phyloP scores from a whole-genome alignment of 2,329 filamentous ascomycete species.

The Phyllosticta citriasiana region DNA sequence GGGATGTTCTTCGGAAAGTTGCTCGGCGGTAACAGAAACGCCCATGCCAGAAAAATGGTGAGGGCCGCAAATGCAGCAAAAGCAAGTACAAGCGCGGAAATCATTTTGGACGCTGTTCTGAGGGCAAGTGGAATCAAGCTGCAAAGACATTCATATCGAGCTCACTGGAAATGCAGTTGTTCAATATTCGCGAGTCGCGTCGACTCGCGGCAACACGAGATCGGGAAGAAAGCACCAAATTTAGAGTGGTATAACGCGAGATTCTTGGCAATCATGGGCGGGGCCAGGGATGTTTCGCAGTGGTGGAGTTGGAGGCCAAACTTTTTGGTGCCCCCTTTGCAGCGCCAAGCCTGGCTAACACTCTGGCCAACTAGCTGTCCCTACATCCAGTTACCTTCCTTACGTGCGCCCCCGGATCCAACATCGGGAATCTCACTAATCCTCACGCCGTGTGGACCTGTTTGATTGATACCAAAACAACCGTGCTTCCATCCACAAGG shows the following conservation, averaged over 20 bases:
- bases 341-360: neutral
- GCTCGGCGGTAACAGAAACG: constrained; percentile 6
- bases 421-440: neutral
- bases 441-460: neutral
- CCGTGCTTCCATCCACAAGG: neutral
- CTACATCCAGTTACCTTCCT: neutral
- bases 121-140: neutral
- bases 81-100: neutral
- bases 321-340: neutral
- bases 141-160: neutral
- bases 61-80: neutral
- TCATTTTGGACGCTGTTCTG: neutral
- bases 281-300: neutral
- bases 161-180: neutral
- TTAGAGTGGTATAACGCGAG: neutral
- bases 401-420: neutral
- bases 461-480: neutral
- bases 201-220: neutral
- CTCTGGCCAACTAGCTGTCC: neutral
- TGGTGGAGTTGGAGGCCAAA: neutral
- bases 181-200: neutral
- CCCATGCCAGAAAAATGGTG: neutral
- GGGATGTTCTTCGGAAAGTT: constrained; percentile 28
- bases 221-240: neutral
- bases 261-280: neutral